These are phyloP conservation scores for Trichoderma atroviride DNA, from an alignment of 2,329 filamentous ascomycete species.

Conservation along the genomic window DNA sequence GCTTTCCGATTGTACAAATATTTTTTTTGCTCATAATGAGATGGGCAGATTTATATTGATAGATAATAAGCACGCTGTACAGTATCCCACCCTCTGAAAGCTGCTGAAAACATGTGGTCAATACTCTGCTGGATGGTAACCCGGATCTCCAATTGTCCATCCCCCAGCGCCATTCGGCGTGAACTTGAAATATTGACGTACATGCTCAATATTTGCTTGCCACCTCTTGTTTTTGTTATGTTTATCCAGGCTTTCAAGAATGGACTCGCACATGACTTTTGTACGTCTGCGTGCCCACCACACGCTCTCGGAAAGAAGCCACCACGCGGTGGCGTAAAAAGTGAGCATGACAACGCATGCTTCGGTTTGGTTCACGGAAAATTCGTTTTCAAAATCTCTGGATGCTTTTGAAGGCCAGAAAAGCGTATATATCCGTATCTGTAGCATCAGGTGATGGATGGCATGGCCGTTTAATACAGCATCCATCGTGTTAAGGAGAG, in stretches of 20 bases:
- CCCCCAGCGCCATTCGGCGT: background rate
- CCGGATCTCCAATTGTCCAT: conserved; percentile 1
- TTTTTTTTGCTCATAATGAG: no score
- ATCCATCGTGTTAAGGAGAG: conserved; percentile 14
- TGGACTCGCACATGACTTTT: conserved; percentile 20
- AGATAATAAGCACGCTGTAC: no score
- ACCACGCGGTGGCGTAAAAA: conserved; percentile 24
- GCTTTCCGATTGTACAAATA: background rate
- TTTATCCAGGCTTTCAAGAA: conserved; percentile 10
- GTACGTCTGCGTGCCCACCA: conserved; percentile 20
- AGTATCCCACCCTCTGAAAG: no score
- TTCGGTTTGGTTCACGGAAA: background rate
- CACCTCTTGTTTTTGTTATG: background rate
- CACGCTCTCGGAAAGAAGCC: conserved; percentile 12
- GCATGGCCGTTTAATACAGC: conserved; percentile 6
- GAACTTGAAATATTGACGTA: conserved; percentile 13
- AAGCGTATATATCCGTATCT: conserved; percentile 15
- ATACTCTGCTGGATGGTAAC: background rate
- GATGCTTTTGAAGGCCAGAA: conserved; percentile 26
- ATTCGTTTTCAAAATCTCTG: conserved; percentile 17
- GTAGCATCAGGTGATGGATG: conserved; percentile 7
- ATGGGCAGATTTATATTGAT: no score
- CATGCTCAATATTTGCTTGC: background rate
- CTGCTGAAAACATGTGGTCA: background rate
- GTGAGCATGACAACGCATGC: conserved; percentile 20